Percentiles rank a stretch among this genome's conserved stretches.
phyloP scores from a whole-genome alignment of 1,284 basidiomycete species.

The Rhizoctonia solani region DNA sequence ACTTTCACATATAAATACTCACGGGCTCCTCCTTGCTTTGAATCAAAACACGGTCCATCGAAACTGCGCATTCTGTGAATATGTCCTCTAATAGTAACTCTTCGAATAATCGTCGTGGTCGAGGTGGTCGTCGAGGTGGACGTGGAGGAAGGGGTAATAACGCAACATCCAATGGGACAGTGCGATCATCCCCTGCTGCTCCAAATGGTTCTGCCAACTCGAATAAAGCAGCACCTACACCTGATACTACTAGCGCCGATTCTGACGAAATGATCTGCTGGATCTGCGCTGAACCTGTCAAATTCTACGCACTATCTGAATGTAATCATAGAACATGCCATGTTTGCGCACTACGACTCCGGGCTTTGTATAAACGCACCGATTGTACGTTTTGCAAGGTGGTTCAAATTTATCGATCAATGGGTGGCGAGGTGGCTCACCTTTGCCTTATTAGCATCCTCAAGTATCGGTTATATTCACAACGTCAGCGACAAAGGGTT shows the following conservation, averaged over 20 bases:
- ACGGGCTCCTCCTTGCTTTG: no score
- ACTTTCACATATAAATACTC: no score
- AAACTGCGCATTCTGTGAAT: no score
- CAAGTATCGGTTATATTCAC: constrained; percentile 86
- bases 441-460: constrained; percentile 59
- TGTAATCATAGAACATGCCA: constrained; percentile 95
- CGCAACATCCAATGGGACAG: background rate
- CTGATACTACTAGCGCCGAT: background rate
- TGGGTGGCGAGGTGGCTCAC: constrained; percentile 24
- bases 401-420: constrained; percentile 39
- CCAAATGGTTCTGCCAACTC: background rate
- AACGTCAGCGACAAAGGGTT: constrained; percentile 63
- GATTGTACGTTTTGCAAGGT: constrained; percentile 99
- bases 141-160: background rate
- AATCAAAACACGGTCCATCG: no score
- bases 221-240: background rate
- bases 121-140: constrained; percentile 19
- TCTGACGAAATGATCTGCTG: constrained; percentile 70
- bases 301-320: constrained; percentile 84
- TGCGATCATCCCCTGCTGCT: background rate
- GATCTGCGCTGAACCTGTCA: constrained; percentile 95
- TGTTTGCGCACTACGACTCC: constrained; percentile 87
- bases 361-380: constrained; percentile 90
- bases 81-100: background rate
- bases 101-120: constrained; percentile 11